These are phyloP conservation scores for Tricholomella constricta DNA, from an alignment of 768 basidiomycete genomes.

Conservation along the genomic window DNA sequence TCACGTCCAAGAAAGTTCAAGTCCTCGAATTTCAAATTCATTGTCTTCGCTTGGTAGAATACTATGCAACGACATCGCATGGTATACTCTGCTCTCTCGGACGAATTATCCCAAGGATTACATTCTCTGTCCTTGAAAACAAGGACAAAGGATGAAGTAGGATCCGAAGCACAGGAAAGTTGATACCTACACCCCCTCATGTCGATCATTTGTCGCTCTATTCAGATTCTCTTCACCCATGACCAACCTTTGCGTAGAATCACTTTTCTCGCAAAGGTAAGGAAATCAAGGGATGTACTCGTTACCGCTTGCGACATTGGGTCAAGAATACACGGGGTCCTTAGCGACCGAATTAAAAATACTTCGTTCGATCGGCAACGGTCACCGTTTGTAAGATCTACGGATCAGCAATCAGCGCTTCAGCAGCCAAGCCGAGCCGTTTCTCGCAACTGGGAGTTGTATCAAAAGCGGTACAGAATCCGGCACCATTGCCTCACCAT, in stretches of 20 bases:
- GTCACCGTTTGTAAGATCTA: conserved; percentile 15
- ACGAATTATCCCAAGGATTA: conserved; percentile 69
- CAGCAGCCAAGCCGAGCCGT: neutral
- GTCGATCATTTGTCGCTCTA: neutral
- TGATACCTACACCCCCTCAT: neutral
- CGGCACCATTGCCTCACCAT: neutral
- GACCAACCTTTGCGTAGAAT: neutral
- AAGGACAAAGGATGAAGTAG: conserved; percentile 62
- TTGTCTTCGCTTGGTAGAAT: conserved; percentile 41
- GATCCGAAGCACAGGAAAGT: conserved; percentile 2
- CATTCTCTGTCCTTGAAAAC: conserved; percentile 80
- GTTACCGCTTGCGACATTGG: neutral
- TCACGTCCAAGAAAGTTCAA: conserved; percentile 6
- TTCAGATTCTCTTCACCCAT: neutral
- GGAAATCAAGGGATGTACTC: conserved; percentile 10
- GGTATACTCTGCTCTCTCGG: conserved; percentile 70
- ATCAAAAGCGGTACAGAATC: conserved; percentile 10
- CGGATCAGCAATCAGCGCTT: conserved; percentile 14
- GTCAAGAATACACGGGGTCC: neutral
- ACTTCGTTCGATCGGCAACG: conserved; percentile 6
- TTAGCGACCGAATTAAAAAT: conserved; percentile 11
- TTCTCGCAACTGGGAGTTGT: conserved; percentile 9
- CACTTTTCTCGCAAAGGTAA: neutral
- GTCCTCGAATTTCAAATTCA: conserved; percentile 1
- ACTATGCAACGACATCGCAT: conserved; percentile 83